Conservation (phyloP, 2,329 filamentous ascomycete species). For the Alternaria hordeiaustralica region DNA sequence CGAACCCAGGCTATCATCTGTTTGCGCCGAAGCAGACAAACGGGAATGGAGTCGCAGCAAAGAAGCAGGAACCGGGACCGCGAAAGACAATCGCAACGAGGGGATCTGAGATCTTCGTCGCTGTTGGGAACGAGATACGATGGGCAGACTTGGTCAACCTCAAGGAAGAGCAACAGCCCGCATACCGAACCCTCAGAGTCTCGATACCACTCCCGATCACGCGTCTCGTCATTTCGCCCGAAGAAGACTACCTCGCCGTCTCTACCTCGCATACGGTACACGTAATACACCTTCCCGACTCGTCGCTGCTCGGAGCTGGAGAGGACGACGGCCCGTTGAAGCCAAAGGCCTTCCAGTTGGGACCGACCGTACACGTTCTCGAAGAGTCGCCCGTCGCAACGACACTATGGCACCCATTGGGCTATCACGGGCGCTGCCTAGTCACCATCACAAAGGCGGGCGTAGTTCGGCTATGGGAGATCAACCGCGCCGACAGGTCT, state of each 20-base stretch:
- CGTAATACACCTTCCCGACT: conserved; percentile 82
- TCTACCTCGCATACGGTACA: conserved; percentile 87
- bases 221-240: conserved; percentile 84
- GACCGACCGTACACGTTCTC: conserved; percentile 88
- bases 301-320: conserved; percentile 73
- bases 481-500: conserved; percentile 82
- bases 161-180: conserved; percentile 62
- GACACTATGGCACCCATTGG: conserved; percentile 90
- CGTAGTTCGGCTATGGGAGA: conserved; percentile 87
- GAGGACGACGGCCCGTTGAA: conserved; percentile 71
- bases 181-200: conserved; percentile 66
- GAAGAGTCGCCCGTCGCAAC: conserved; percentile 82
- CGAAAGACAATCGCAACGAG: conserved; percentile 75
- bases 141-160: conserved; percentile 86
- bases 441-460: conserved; percentile 90
- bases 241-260: conserved; percentile 81
- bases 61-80: conserved; percentile 48
- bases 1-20: conserved; percentile 77
- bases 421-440: conserved; percentile 78
- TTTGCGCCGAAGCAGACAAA: conserved; percentile 65
- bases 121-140: conserved; percentile 85
- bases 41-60: conserved; percentile 36
- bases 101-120: conserved; percentile 87
- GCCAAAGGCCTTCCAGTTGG: conserved; percentile 87
- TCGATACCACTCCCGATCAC: conserved; percentile 82